A percentile compares a stretch with the other conserved stretches of the same genome.
Conservation (phyloP, 2,329 filamentous ascomycete species). For the Furcasterigmium furcatum region DNA sequence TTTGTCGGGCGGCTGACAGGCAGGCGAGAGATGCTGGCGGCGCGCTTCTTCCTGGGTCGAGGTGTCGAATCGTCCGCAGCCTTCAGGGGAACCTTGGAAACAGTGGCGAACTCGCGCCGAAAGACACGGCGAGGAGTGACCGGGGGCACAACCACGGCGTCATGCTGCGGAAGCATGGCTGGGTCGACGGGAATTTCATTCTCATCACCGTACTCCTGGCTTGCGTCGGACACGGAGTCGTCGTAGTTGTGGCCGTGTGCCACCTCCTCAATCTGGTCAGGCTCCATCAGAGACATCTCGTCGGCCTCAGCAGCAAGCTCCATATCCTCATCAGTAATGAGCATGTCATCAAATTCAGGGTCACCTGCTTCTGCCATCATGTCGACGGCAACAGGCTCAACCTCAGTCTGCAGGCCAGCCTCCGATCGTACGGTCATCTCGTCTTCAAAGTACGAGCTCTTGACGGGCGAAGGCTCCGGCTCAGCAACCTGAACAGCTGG, state of each 20-base stretch:
- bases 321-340: conserved; percentile 52
- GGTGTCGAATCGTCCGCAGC: conserved; percentile 58
- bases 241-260: conserved; percentile 34
- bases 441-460: conserved; percentile 57
- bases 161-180: conserved; percentile 24
- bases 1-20: conserved; percentile 37
- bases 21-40: conserved; percentile 47
- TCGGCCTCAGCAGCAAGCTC: conserved; percentile 56
- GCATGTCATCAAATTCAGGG: conserved; percentile 39
- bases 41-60: conserved; percentile 43
- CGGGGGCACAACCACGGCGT: conserved; percentile 33
- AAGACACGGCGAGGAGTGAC: conserved; percentile 54
- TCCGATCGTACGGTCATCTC: conserved; percentile 48
- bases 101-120: conserved; percentile 64
- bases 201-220: conserved; percentile 66
- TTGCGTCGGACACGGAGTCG: conserved; percentile 55
- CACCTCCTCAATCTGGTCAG: conserved; percentile 32
- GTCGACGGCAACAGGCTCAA: conserved; percentile 28
- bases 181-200: conserved; percentile 58
- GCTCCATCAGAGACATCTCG: conserved; percentile 55
- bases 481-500: conserved; percentile 1
- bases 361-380: conserved; percentile 22
- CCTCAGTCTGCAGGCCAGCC: conserved; percentile 24
- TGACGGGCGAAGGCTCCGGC: conserved; percentile 32
- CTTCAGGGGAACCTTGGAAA: conserved; percentile 75